Evolutionary conservation across 805 yeast species (phyloP).

Genomic region (Kazachstania bromeliacearum): DNA sequence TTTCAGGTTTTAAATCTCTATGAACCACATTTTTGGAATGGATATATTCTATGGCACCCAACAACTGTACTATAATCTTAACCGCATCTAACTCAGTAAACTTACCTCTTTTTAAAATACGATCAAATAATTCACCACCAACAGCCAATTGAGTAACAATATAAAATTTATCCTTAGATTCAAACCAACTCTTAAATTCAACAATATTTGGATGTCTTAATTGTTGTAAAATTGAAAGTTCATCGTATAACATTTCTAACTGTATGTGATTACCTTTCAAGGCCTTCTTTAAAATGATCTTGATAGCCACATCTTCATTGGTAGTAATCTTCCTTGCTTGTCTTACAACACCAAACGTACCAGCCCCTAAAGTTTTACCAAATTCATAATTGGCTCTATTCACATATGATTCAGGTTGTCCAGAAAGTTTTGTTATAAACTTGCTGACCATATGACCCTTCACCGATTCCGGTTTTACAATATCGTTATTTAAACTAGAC

Average conservation of each 20-base stretch:
- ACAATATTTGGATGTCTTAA: constrained; percentile 81
- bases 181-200: constrained; percentile 88
- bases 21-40: constrained; percentile 78
- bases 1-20: constrained; percentile 91
- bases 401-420: constrained; percentile 62
- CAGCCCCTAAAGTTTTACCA: constrained; percentile 86
- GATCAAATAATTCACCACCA: constrained; percentile 91
- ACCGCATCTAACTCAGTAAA: constrained; percentile 89
- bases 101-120: constrained; percentile 70
- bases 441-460: constrained; percentile 31
- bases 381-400: constrained; percentile 65
- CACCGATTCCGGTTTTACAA: constrained; percentile 14
- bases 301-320: constrained; percentile 74
- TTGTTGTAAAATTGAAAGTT: constrained; percentile 56
- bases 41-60: constrained; percentile 69
- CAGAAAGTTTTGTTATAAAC: constrained; percentile 46
- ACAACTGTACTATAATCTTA: constrained; percentile 58
- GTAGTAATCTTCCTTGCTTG: constrained; percentile 48
- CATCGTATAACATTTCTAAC: constrained; percentile 62
- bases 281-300: constrained; percentile 79
- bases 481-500: background rate
- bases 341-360: constrained; percentile 88
- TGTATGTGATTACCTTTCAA: constrained; percentile 60
- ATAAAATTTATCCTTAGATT: constrained; percentile 82
- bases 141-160: constrained; percentile 90